phyloP scores from a whole-genome alignment of 176 grass and related monocot genomes.

The Zoysia pacifica region DNA sequence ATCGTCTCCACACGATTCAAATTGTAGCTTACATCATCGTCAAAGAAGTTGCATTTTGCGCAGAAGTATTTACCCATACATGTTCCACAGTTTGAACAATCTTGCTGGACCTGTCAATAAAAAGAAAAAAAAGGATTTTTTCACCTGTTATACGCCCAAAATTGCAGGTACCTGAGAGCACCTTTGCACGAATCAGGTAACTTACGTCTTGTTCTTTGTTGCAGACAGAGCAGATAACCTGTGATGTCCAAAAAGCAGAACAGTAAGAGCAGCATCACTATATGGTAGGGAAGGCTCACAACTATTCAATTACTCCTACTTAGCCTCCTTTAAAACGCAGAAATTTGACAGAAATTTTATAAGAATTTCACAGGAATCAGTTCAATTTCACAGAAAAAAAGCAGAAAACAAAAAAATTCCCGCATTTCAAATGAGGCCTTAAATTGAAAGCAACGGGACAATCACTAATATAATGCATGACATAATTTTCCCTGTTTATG shows the following conservation, averaged over 20 bases:
- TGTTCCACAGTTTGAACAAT: constrained; percentile 61
- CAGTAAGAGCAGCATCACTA: not conserved
- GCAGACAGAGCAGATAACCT: constrained; percentile 86
- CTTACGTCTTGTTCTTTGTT: constrained; percentile 80
- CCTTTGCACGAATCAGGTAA: not conserved
- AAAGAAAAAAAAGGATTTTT: not conserved
- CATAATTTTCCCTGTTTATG: not conserved
- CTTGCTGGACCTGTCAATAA: constrained; percentile 50
- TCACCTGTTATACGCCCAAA: not conserved
- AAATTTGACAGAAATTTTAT: too few relatives aligned
- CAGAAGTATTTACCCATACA: constrained; percentile 79
- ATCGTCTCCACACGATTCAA: not conserved
- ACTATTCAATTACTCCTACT: constrained; percentile 1
- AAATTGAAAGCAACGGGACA: not conserved
- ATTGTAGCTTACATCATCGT: constrained; percentile 64
- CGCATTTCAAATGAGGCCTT: not conserved
- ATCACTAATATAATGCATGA: not conserved
- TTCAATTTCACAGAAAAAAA: too few relatives aligned
- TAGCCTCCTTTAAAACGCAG: too few relatives aligned
- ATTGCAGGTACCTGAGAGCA: not conserved
- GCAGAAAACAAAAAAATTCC: too few relatives aligned
- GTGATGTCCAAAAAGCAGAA: constrained; percentile 31
- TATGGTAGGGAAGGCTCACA: not conserved
- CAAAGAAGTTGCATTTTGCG: constrained; percentile 72
- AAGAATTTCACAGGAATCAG: too few relatives aligned